phyloP scores from a whole-genome alignment of 495 filamentous ascomycete genomes.

The Penicillium waksmanii region DNA sequence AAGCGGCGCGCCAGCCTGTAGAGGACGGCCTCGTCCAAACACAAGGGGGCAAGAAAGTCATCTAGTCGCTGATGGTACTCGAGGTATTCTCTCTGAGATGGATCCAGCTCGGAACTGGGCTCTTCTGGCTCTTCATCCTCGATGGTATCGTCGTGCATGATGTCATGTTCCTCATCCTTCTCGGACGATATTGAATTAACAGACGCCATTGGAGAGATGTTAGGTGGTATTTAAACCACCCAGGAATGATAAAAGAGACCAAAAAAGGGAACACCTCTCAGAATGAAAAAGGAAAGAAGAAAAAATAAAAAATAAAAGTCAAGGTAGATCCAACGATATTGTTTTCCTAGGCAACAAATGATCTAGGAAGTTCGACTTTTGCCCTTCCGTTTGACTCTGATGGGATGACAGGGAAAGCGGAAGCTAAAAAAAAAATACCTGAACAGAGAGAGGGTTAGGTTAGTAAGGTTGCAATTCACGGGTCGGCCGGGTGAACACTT shows the following conservation, averaged over 20 bases:
- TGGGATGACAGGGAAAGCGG: not conserved
- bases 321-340: not conserved
- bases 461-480: slow-evolving; percentile 27
- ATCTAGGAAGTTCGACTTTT: not conserved
- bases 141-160: slow-evolving; percentile 40
- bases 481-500: slow-evolving; percentile 2
- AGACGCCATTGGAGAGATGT: slow-evolving; percentile 32
- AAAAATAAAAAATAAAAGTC: not conserved
- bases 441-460: slow-evolving; percentile 13
- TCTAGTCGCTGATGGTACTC: slow-evolving; percentile 40
- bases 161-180: slow-evolving; percentile 41
- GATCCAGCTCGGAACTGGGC: slow-evolving; percentile 34
- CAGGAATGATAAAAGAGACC: not conserved
- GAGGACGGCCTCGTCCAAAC: slow-evolving; percentile 50
- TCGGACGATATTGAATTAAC: slow-evolving; percentile 33
- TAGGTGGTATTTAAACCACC: slow-evolving; percentile 3
- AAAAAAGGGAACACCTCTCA: not conserved
- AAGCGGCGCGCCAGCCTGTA: slow-evolving; percentile 65
- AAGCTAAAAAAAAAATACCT: slow-evolving; percentile 14
- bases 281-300: slow-evolving; percentile 3
- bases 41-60: slow-evolving; percentile 44
- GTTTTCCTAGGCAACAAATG: not conserved
- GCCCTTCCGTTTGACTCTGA: not conserved
- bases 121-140: slow-evolving; percentile 49
- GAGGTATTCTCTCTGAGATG: slow-evolving; percentile 35